phyloP scores from a whole-genome alignment of 2,329 filamentous ascomycete species.

The Ophiostoma novo-ulmi region DNA sequence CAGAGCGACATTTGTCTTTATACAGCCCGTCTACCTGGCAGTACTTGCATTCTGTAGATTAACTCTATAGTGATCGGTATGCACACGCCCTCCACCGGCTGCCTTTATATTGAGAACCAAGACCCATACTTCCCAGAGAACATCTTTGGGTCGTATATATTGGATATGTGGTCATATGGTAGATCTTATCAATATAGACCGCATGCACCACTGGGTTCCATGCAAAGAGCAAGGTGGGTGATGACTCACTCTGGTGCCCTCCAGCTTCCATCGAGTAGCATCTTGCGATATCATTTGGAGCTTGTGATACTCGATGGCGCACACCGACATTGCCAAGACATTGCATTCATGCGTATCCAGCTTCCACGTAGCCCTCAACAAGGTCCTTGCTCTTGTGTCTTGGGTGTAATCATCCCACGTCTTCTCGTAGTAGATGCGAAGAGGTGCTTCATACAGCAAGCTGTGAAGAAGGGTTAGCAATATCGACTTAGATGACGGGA shows the following conservation, averaged over 20 bases:
- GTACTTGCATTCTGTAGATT: not conserved
- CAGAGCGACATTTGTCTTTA: not conserved
- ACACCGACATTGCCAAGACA: not conserved
- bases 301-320: not conserved
- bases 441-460: not conserved
- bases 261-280: not conserved
- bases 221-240: not conserved
- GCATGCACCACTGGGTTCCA: not conserved
- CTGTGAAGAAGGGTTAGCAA: not conserved
- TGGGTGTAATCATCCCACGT: not conserved
- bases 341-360: not conserved
- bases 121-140: not conserved
- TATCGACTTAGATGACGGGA: not conserved
- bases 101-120: not conserved
- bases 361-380: not conserved
- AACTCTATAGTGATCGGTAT: not conserved
- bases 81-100: not conserved
- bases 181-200: not conserved
- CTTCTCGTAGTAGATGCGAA: not conserved
- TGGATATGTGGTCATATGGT: not conserved
- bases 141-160: not conserved
- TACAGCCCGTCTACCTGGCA: not conserved
- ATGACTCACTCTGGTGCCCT: not conserved
- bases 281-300: not conserved
- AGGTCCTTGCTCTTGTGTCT: not conserved